Evolutionary conservation across 495 filamentous ascomycete species (phyloP).

Genomic region (Tuber brumale): DNA sequence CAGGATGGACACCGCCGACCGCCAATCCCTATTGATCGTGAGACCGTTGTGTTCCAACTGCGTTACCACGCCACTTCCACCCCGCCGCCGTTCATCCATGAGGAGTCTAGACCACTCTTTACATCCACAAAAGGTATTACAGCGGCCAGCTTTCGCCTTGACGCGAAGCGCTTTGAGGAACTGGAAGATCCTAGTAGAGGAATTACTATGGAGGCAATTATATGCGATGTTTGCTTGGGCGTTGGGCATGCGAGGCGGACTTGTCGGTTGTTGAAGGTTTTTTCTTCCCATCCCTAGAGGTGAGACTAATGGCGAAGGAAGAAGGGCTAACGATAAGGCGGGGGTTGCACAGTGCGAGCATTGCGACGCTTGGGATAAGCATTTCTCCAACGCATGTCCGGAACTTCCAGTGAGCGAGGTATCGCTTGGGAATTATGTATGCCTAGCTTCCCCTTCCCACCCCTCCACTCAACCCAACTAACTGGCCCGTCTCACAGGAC

Average conservation of each 20-base stretch:
- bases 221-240: background rate
- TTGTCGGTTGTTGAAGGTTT: background rate
- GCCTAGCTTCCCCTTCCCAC: background rate
- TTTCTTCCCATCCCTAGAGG: background rate
- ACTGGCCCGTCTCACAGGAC: constrained; percentile 8
- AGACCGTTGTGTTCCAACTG: constrained; percentile 16
- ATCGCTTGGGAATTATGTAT: constrained; percentile 26
- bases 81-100: constrained; percentile 25
- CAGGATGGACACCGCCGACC: constrained; percentile 14
- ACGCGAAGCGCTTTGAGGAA: background rate
- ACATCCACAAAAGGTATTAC: background rate
- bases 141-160: background rate
- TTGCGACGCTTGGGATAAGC: constrained; percentile 34
- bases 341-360: constrained; percentile 30
- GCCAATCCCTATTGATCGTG: constrained; percentile 13
- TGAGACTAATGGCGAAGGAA: background rate
- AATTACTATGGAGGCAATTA: background rate
- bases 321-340: constrained; percentile 3
- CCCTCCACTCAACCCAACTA: constrained; percentile 2
- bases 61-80: constrained; percentile 29
- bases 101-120: constrained; percentile 34
- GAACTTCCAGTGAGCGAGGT: constrained; percentile 11
- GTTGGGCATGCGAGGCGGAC: background rate
- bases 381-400: constrained; percentile 40
- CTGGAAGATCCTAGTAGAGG: background rate